Evolutionary conservation across 192 early-diverging fungal species (phyloP).

Genomic region (Allomyces arbusculus): DNA sequence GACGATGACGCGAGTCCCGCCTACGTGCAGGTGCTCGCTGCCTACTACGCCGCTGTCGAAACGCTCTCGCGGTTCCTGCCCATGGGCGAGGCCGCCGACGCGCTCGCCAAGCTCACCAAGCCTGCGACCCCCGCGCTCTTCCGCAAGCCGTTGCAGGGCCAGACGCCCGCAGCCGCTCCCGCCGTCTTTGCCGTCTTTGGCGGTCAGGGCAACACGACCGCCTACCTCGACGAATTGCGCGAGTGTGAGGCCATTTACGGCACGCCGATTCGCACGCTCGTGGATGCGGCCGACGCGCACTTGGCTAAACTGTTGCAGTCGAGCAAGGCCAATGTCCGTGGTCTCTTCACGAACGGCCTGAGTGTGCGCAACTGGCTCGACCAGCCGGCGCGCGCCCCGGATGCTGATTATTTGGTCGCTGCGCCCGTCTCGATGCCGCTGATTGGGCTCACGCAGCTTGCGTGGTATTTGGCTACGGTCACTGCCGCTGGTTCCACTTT

Average conservation of each 20-base stretch:
- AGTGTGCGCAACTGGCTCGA: conserved; percentile 72
- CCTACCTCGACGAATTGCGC: conserved; percentile 82
- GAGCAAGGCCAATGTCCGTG: conserved; percentile 33
- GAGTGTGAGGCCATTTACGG: conserved; percentile 61
- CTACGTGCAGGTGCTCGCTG: background rate
- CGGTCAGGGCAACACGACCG: conserved; percentile 84
- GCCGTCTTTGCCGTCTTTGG: conserved; percentile 73
- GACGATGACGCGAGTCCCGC: too few relatives aligned
- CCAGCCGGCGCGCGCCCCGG: conserved; percentile 53
- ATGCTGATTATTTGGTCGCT: conserved; percentile 53
- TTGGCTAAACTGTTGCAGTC: conserved; percentile 49
- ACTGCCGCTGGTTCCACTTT: conserved; percentile 25
- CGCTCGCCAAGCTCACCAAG: background rate
- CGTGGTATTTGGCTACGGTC: conserved; percentile 70
- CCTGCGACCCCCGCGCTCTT: conserved; percentile 2
- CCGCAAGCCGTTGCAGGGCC: too few relatives aligned
- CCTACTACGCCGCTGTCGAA: background rate
- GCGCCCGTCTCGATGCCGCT: conserved; percentile 67
- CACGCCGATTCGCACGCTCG: conserved; percentile 48
- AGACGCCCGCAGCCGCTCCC: conserved; percentile 1
- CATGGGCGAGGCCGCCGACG: background rate
- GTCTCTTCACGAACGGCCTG: conserved; percentile 53
- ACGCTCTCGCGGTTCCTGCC: background rate
- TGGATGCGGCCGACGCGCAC: conserved; percentile 31
- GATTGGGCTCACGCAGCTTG: conserved; percentile 75